phyloP scores from a whole-genome alignment of 2,329 filamentous ascomycete genomes.

The Volutella citrinella region DNA sequence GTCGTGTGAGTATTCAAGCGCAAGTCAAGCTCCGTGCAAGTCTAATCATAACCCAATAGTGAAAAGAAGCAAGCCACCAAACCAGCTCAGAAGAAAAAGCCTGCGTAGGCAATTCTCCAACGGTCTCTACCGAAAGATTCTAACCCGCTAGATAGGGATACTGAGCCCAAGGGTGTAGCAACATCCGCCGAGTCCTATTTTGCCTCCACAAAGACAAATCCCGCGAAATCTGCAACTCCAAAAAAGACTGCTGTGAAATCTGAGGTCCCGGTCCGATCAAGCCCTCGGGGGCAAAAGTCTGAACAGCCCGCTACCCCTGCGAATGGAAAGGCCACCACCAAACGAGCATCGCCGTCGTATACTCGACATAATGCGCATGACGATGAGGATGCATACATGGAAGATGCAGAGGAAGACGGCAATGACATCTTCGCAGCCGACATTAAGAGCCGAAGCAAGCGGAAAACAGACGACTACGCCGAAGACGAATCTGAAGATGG shows the following conservation, averaged over 20 bases:
- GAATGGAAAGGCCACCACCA: slow-evolving; percentile 30
- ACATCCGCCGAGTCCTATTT: slow-evolving; percentile 60
- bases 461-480: slow-evolving; percentile 71
- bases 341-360: slow-evolving; percentile 41
- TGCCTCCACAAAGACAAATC: slow-evolving; percentile 43
- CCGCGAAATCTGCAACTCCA: slow-evolving; percentile 35
- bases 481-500: slow-evolving; percentile 75
- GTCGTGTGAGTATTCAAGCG: slow-evolving; percentile 52
- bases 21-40: too few relatives aligned
- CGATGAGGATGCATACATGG: slow-evolving; percentile 57
- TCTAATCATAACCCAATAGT: too few relatives aligned
- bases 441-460: slow-evolving; percentile 61
- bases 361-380: slow-evolving; percentile 43
- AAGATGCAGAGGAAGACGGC: slow-evolving; percentile 67
- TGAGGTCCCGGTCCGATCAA: slow-evolving; percentile 48
- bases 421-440: slow-evolving; percentile 83
- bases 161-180: slow-evolving; percentile 45
- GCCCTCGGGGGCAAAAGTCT: slow-evolving; percentile 45
- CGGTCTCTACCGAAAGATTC: too few relatives aligned
- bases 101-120: slow-evolving; percentile 45
- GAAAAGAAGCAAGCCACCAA: slow-evolving; percentile 54
- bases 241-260: slow-evolving; percentile 40
- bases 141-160: slow-evolving; percentile 28
- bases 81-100: slow-evolving; percentile 52
- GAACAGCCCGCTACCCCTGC: slow-evolving; percentile 27